These are phyloP conservation scores for Lasiosphaeriaceae sp. DNA, from an alignment of 495 filamentous ascomycete genomes.

Conservation along the genomic window DNA sequence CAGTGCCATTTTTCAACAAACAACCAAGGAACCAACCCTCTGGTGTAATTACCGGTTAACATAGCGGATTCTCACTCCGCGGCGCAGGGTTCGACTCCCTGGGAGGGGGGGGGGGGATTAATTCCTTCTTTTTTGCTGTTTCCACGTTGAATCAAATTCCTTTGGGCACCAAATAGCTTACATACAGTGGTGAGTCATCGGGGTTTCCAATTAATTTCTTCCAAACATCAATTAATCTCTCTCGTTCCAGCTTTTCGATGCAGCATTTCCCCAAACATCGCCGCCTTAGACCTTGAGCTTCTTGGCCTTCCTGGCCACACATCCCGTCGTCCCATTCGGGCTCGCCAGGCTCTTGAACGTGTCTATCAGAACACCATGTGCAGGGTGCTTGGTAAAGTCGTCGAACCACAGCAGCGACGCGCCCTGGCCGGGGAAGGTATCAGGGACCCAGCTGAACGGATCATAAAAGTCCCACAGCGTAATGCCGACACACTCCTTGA, in stretches of 20 bases:
- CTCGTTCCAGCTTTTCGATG: too few species aligned
- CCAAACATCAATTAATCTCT: too few species aligned
- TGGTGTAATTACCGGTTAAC: conserved; percentile 22
- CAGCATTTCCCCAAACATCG: too few species aligned
- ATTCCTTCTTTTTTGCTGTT: conserved; percentile 3
- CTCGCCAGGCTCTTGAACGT: conserved; percentile 8
- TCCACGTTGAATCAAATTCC: neutral
- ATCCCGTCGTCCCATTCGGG: too few species aligned
- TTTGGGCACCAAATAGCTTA: too few species aligned
- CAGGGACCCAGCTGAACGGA: conserved; percentile 57
- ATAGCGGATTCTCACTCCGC: conserved; percentile 17
- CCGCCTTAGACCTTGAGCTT: too few species aligned
- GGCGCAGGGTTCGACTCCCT: conserved; percentile 19
- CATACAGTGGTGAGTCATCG: too few species aligned
- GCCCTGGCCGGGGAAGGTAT: conserved; percentile 51
- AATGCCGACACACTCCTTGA: conserved; percentile 59
- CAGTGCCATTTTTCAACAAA: too few species aligned
- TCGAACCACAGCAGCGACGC: conserved; percentile 48
- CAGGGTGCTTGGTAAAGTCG: conserved; percentile 55
- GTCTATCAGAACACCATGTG: conserved; percentile 35
- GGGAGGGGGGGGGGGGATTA: conserved; percentile 12
- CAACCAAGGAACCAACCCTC: conserved; percentile 7
- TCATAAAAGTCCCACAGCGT: conserved; percentile 62
- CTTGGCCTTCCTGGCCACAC: too few species aligned
- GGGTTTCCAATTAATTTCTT: too few species aligned